A percentile compares a stretch with the other conserved stretches of the same genome.
Evolutionary conservation across 768 basidiomycete species (phyloP).

Genomic region (Rhodotorula toruloides): DNA sequence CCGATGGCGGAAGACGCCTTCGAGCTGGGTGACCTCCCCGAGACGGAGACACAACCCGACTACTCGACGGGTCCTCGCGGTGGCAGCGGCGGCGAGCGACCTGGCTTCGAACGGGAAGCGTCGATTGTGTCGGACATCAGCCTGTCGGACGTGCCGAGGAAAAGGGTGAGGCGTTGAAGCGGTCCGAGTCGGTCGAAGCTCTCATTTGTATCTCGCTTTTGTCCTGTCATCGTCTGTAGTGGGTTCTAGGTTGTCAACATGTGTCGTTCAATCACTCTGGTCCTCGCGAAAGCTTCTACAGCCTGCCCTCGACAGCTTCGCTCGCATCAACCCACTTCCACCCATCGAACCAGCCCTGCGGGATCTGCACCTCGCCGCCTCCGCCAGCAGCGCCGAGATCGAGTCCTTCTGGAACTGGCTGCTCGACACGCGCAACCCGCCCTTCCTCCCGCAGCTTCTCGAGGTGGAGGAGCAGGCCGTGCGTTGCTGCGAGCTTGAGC

Average conservation of each 20-base stretch:
- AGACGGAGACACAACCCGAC: neutral
- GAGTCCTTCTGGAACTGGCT: no score
- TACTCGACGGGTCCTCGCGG: neutral
- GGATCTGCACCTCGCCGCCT: neutral
- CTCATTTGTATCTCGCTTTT: neutral
- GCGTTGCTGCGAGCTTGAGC: slow-evolving; percentile 68
- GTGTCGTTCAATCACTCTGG: no score
- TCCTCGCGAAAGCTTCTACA: no score
- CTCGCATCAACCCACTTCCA: neutral
- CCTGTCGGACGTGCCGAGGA: slow-evolving; percentile 22
- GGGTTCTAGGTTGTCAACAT: no score
- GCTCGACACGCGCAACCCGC: slow-evolving; percentile 49
- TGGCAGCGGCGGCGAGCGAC: neutral
- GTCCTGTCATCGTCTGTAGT: neutral
- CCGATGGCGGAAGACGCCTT: no score
- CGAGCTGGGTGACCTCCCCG: slow-evolving; percentile 2
- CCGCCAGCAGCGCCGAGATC: neutral
- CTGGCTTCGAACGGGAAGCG: slow-evolving; percentile 5
- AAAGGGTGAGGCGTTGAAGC: slow-evolving; percentile 2
- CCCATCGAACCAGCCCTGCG: slow-evolving; percentile 3
- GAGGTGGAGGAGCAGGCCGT: slow-evolving; percentile 65
- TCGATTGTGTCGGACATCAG: slow-evolving; percentile 10
- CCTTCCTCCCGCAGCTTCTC: slow-evolving; percentile 66
- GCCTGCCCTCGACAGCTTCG: neutral
- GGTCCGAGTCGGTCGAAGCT: neutral